phyloP scores from a whole-genome alignment of 2,329 filamentous ascomycete genomes.

The Fusarium albidum region DNA sequence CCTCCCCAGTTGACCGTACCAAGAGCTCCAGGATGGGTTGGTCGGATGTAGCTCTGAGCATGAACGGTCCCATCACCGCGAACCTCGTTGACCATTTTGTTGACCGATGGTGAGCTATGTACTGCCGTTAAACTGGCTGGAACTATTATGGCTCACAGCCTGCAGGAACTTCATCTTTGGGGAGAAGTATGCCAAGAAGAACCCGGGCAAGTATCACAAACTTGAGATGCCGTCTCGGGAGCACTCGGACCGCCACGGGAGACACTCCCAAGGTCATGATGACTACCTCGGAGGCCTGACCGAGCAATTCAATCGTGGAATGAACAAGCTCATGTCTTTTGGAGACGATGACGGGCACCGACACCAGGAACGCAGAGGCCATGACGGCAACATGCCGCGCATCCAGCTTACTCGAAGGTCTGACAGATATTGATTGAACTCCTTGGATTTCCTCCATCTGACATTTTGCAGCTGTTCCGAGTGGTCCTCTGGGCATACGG shows the following conservation, averaged over 20 bases:
- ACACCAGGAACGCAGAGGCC: conserved; percentile 12
- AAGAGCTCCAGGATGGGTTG: conserved; percentile 89
- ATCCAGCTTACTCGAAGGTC: conserved; percentile 64
- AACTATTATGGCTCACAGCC: background rate
- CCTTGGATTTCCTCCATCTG: background rate
- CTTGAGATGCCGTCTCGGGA: conserved; percentile 23
- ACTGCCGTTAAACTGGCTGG: background rate
- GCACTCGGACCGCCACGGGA: conserved; percentile 19
- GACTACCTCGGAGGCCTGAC: conserved; percentile 55
- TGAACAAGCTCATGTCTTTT: conserved; percentile 50
- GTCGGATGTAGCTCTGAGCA: conserved; percentile 83
- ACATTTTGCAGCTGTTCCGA: conserved; percentile 50
- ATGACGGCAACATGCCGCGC: conserved; percentile 40
- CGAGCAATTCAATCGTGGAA: conserved; percentile 51
- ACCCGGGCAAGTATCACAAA: conserved; percentile 59
- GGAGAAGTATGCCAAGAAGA: conserved; percentile 74
- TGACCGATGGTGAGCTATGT: conserved; percentile 73
- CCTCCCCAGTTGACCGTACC: conserved; percentile 70
- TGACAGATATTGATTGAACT: background rate
- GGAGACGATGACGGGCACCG: conserved; percentile 39
- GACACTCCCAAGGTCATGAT: conserved; percentile 32
- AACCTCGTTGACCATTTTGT: conserved; percentile 82
- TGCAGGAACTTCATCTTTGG: conserved; percentile 82
- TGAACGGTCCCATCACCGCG: conserved; percentile 77
- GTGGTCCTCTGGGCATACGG: conserved; percentile 61